Percentiles rank a stretch among this genome's conserved stretches.
Evolutionary conservation across 257 asterid species (phyloP).

Genomic region (Thymus mandschuricus): DNA sequence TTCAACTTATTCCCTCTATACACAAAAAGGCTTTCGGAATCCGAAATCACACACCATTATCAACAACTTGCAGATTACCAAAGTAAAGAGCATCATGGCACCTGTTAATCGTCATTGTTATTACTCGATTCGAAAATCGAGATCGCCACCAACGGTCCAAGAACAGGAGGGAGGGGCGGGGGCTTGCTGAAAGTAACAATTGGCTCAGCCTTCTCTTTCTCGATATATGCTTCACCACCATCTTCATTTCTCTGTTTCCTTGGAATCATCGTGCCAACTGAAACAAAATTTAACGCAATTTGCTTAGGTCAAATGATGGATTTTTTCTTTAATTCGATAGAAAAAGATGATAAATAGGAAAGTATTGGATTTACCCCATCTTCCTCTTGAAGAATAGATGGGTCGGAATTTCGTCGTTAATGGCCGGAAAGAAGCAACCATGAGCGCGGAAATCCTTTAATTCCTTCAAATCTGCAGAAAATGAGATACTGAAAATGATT

Average conservation of each 20-base stretch:
- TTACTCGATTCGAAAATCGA: constrained; percentile 59
- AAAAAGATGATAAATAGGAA: not conserved
- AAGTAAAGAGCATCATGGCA: constrained; percentile 8
- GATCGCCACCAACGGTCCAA: constrained; percentile 68
- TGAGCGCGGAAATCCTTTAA: not conserved
- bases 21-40: constrained; percentile 18
- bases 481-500: not conserved
- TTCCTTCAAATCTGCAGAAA: constrained; percentile 31
- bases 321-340: not conserved
- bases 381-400: constrained; percentile 35
- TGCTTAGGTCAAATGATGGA: not conserved
- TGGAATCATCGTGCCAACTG: constrained; percentile 47
- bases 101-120: constrained; percentile 49
- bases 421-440: constrained; percentile 27
- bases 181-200: constrained; percentile 64
- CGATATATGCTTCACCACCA: constrained; percentile 18
- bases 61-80: constrained; percentile 7
- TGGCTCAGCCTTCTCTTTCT: constrained; percentile 40
- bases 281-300: constrained; percentile 13
- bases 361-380: constrained; percentile 32
- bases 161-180: constrained; percentile 57
- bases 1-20: constrained; percentile 1
- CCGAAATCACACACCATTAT: constrained; percentile 20
- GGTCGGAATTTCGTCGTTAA: constrained; percentile 35
- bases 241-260: constrained; percentile 33